These are phyloP conservation scores for Cyberlindnera japonica DNA, from an alignment of 805 yeast genomes.

Conservation along the genomic window DNA sequence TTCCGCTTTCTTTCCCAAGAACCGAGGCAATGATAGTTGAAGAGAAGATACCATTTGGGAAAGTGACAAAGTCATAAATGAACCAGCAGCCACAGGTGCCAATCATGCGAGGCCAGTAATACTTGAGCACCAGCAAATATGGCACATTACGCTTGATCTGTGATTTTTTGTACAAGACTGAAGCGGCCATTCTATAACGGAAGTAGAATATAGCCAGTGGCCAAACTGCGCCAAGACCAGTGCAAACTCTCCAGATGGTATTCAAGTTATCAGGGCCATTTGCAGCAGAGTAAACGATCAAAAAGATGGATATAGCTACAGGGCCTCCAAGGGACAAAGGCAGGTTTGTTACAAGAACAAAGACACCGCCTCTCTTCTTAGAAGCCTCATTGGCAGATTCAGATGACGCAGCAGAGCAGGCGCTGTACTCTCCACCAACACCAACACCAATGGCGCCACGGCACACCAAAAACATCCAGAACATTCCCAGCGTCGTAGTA, in stretches of 20 bases:
- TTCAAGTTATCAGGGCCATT: conserved; percentile 37
- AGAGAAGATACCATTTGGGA: conserved; percentile 73
- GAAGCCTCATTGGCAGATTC: conserved; percentile 72
- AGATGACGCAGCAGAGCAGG: conserved; percentile 62
- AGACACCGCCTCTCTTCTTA: conserved; percentile 60
- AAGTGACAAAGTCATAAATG: conserved; percentile 74
- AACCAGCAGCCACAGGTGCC: conserved; percentile 80
- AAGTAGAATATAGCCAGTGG: conserved; percentile 71
- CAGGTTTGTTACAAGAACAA: conserved; percentile 64
- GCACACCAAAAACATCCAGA: conserved; percentile 72
- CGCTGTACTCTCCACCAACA: conserved; percentile 74
- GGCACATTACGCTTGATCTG: conserved; percentile 59
- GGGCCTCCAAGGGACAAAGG: conserved; percentile 79
- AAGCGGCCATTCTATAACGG: conserved; percentile 65
- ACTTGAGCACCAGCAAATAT: conserved; percentile 56
- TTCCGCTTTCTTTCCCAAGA: conserved; percentile 31
- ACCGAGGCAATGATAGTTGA: conserved; percentile 57
- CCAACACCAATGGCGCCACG: conserved; percentile 79
- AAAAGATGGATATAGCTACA: conserved; percentile 62
- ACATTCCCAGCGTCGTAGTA: conserved; percentile 50
- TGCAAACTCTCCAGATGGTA: conserved; percentile 68
- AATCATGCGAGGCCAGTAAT: conserved; percentile 62
- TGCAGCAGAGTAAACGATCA: conserved; percentile 63
- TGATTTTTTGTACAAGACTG: conserved; percentile 57
- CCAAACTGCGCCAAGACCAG: conserved; percentile 62